A percentile compares a stretch with the other conserved stretches of the same genome.
Conservation (phyloP, 345 rosid species). For the Linum usitatissimum region DNA sequence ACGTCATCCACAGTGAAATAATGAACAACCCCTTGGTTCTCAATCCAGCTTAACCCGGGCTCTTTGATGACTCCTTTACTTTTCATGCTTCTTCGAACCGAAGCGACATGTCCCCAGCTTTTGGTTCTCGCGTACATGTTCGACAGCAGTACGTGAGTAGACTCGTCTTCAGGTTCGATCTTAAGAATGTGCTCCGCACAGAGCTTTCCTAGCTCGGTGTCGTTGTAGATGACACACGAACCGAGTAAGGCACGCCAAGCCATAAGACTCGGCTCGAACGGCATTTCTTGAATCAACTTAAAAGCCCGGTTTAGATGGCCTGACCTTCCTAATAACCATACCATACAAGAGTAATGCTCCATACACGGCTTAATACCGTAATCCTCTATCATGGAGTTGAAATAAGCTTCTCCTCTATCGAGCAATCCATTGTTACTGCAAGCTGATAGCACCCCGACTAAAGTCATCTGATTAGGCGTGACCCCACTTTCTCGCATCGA, state of each 20-base stretch:
- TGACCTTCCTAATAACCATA: conserved; percentile 67
- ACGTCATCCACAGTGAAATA: conserved; percentile 57
- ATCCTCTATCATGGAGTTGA: conserved; percentile 54
- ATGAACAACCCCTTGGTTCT: conserved; percentile 48
- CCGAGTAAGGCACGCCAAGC: conserved; percentile 85
- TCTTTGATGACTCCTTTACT: conserved; percentile 62
- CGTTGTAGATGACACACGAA: conserved; percentile 59
- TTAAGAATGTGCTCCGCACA: conserved; percentile 50
- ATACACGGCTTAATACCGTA: conserved; percentile 57
- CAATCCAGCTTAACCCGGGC: conserved; percentile 89
- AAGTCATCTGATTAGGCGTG: conserved; percentile 54
- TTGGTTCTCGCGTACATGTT: conserved; percentile 65
- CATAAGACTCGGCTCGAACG: conserved; percentile 56
- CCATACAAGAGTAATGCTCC: conserved; percentile 82
- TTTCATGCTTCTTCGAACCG: conserved; percentile 59
- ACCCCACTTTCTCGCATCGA: conserved; percentile 45
- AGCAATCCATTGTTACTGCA: conserved; percentile 71
- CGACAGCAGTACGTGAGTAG: conserved; percentile 59
- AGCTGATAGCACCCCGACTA: conserved; percentile 70
- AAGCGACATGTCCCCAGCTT: conserved; percentile 56
- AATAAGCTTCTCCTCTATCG: conserved; percentile 51
- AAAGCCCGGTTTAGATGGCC: conserved; percentile 63
- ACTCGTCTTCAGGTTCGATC: conserved; percentile 64
- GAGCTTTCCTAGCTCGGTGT: conserved; percentile 50
- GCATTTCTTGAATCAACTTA: conserved; percentile 56